A percentile compares a stretch with the other conserved stretches of the same genome.
Evolutionary conservation across 495 filamentous ascomycete species (phyloP).

Genomic region (Penicillium canescens): DNA sequence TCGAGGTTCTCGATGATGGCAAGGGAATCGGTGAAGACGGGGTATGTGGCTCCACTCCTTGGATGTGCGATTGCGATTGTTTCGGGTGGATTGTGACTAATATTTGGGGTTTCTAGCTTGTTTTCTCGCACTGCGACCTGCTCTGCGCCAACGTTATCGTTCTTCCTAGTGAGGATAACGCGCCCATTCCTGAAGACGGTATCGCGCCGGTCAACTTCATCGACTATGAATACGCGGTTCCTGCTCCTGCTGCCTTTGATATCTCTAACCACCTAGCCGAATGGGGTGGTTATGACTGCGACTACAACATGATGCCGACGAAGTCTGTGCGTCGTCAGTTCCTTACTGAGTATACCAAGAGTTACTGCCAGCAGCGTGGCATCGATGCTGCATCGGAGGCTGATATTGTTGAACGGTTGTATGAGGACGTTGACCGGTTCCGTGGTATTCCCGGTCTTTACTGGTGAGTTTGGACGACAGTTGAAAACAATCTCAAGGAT

Average conservation of each 20-base stretch:
- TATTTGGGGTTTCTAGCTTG: slow-evolving; percentile 53
- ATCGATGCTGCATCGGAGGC: slow-evolving; percentile 51
- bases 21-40: slow-evolving; percentile 71
- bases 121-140: slow-evolving; percentile 95
- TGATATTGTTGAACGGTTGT: slow-evolving; percentile 63
- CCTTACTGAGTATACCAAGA: slow-evolving; percentile 74
- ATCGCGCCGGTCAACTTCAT: slow-evolving; percentile 77
- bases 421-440: slow-evolving; percentile 81
- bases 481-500: neutral
- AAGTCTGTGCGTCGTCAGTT: slow-evolving; percentile 76
- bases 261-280: slow-evolving; percentile 99
- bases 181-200: slow-evolving; percentile 30
- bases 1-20: slow-evolving; percentile 69
- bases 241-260: slow-evolving; percentile 95
- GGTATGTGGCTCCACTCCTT: slow-evolving; percentile 48
- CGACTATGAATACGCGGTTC: slow-evolving; percentile 96
- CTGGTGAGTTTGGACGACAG: slow-evolving; percentile 44
- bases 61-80: neutral
- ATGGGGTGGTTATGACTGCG: slow-evolving; percentile 97
- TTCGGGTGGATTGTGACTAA: neutral
- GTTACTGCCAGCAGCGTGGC: slow-evolving; percentile 41
- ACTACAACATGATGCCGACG: slow-evolving; percentile 81
- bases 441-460: slow-evolving; percentile 88
- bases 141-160: slow-evolving; percentile 95
- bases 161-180: slow-evolving; percentile 47